phyloP scores from a whole-genome alignment of 2,329 filamentous ascomycete genomes.

The Microcyclospora tardicrescens region DNA sequence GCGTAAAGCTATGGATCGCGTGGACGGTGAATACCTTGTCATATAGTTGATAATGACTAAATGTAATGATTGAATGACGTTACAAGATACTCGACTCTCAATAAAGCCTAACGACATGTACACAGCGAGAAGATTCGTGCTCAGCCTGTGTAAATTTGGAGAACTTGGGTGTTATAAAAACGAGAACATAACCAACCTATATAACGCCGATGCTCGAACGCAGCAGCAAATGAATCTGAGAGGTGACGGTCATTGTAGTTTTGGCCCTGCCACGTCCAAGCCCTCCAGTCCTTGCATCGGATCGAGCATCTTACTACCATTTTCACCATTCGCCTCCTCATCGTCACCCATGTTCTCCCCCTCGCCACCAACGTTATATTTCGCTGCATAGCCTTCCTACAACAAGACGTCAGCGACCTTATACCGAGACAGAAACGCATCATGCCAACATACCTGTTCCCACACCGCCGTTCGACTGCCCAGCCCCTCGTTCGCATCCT shows the following conservation, averaged over 20 bases:
- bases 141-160: too few species aligned
- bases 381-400: conserved; percentile 85
- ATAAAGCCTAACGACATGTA: too few species aligned
- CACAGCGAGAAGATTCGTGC: too few species aligned
- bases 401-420: not conserved
- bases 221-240: too few species aligned
- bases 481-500: conserved; percentile 73
- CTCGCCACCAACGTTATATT: conserved; percentile 74
- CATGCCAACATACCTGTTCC: conserved; percentile 63
- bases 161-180: too few species aligned
- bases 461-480: conserved; percentile 90
- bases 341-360: conserved; percentile 35
- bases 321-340: conserved; percentile 34
- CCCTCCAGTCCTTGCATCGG: conserved; percentile 94
- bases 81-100: too few species aligned
- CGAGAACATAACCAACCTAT: too few species aligned
- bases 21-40: conserved; percentile 40
- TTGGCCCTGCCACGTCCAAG: conserved; percentile 86
- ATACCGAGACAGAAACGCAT: too few species aligned
- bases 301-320: conserved; percentile 45
- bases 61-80: too few species aligned
- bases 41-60: conserved; percentile 23
- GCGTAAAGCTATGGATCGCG: conserved; percentile 38
- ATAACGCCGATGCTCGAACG: too few species aligned
- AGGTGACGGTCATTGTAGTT: conserved; percentile 45